Percentiles rank a stretch among this genome's conserved stretches.
Conservation (phyloP, 2,329 filamentous ascomycete genomes). For the Hypoxylon sp. region DNA sequence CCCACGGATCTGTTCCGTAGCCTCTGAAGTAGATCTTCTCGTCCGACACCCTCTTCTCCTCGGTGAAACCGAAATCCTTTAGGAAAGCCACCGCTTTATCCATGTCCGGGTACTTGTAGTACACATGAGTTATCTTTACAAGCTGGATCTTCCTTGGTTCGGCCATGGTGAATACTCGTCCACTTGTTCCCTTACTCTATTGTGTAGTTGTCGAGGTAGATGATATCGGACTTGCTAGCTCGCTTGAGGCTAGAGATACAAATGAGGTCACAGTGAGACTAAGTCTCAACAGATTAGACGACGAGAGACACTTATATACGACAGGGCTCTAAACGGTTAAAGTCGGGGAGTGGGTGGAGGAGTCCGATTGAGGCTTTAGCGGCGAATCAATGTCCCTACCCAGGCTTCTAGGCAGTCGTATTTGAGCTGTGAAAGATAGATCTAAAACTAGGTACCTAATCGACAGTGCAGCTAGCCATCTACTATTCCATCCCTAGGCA, state of each 20-base stretch:
- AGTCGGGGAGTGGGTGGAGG: constrained; percentile 49
- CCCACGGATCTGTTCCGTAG: constrained; percentile 72
- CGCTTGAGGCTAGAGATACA: constrained; percentile 4
- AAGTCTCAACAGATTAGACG: constrained; percentile 3
- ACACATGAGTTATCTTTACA: constrained; percentile 60
- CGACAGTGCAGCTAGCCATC: constrained; percentile 15
- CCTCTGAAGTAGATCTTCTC: constrained; percentile 72
- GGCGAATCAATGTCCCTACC: constrained; percentile 45
- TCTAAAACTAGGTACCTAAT: constrained; percentile 12
- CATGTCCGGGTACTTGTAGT: constrained; percentile 65
- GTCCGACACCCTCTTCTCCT: constrained; percentile 55
- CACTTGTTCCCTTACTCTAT: constrained; percentile 3
- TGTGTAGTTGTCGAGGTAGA: background rate
- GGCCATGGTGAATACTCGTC: constrained; percentile 45
- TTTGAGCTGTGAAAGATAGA: constrained; percentile 1
- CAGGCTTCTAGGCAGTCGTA: constrained; percentile 1
- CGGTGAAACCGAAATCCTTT: constrained; percentile 65
- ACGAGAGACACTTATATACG: constrained; percentile 22
- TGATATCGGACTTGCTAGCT: background rate
- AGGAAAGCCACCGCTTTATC: constrained; percentile 60
- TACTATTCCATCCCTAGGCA: constrained; percentile 5
- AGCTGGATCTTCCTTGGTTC: constrained; percentile 52
- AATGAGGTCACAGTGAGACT: constrained; percentile 13
- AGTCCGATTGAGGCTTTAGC: constrained; percentile 46
- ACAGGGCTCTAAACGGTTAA: constrained; percentile 33